A percentile compares a stretch with the other conserved stretches of the same genome.
Conservation (phyloP, 1,284 basidiomycete species). For the Ganoderma lucidum region DNA sequence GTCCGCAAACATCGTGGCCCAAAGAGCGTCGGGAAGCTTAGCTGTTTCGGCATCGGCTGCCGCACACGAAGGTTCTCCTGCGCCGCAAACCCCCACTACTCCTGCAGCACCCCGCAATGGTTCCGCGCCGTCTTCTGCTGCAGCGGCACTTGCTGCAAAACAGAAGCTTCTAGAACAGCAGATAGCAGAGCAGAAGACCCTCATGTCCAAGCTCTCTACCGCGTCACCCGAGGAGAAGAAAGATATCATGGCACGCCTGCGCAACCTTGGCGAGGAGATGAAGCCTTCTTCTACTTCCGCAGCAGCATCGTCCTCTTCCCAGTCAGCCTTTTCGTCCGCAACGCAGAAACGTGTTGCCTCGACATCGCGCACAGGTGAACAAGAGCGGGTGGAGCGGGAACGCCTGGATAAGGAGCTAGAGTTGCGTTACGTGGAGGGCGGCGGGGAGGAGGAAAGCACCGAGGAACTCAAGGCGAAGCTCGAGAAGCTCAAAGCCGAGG, state of each 20-base stretch:
- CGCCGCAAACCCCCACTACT: conserved; percentile 30
- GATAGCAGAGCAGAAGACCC: conserved; percentile 89
- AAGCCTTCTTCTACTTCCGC: conserved; percentile 45
- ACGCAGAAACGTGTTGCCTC: conserved; percentile 38
- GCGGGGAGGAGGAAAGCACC: conserved; percentile 60
- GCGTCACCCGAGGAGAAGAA: conserved; percentile 83
- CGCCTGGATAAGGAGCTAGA: conserved; percentile 81
- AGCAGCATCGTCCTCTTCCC: conserved; percentile 39
- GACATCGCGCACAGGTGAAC: conserved; percentile 47
- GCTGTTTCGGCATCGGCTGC: conserved; percentile 38
- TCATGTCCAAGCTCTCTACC: conserved; percentile 77
- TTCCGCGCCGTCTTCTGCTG: conserved; percentile 42
- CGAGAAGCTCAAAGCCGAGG: conserved; percentile 86
- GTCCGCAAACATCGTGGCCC: conserved; percentile 75
- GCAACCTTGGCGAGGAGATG: conserved; percentile 86
- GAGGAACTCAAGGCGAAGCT: conserved; percentile 83
- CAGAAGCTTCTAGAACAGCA: conserved; percentile 83
- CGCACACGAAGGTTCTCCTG: conserved; percentile 32
- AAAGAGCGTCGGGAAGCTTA: conserved; percentile 48
- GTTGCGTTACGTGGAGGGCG: conserved; percentile 56
- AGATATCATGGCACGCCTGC: conserved; percentile 78
- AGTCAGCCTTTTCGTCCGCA: conserved; percentile 31
- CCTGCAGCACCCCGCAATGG: conserved; percentile 39
- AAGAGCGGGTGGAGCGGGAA: conserved; percentile 65
- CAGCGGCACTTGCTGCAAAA: conserved; percentile 69